Base-by-base conservation (phyloP, 805 yeast species). In the Pichia cephalocereana region DNA sequence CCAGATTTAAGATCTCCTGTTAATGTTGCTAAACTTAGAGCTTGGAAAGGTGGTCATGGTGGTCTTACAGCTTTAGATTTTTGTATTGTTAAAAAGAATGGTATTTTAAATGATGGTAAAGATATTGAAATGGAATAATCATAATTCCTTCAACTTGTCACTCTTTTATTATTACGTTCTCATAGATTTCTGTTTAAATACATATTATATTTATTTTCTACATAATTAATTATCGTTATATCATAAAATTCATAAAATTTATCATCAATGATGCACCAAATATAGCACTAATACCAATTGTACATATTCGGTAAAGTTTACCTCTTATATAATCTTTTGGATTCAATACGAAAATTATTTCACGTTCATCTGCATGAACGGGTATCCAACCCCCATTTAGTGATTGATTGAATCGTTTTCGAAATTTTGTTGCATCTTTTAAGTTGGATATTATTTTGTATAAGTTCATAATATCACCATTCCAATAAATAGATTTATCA, bases 31-130 rank as follows among this genome's bases (percentile, higher is more conserved):
- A 67, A 70, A 36, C 66, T 91, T 54, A 74, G 82, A 59, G 64
- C 67, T 6, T 91, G 97, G 97, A 83, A 85, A 57, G 90, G 93
- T 28, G 79, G 86, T 11, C 70, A 77, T 57, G 96, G 96, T 42
- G 88, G 93, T 18, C 66, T 82, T 46, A 80, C 83, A 39, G 72
- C 76, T 18, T 70, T 88, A 58, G 79, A 77, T 52, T 74, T 77
- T 52, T 64, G 74, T 9, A 59, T 58, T 30, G 57, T 75, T 36
- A 59, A 59, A 30, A 64, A 64, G 46, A 62, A 52, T 15, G 54
- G 54, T 28, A 36, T n/a, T 7, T 48, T 42, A 11, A 49, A 50
- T 18, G 48, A 40, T n/a, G 50, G 47, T 28, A 44, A 48, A 17
- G 48, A 45, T 32, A 17, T 45, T 11, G 43, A 43, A 41, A 49